Evolutionary conservation across 306 rosid species (phyloP).

Genomic region (Albizia julibrissin): DNA sequence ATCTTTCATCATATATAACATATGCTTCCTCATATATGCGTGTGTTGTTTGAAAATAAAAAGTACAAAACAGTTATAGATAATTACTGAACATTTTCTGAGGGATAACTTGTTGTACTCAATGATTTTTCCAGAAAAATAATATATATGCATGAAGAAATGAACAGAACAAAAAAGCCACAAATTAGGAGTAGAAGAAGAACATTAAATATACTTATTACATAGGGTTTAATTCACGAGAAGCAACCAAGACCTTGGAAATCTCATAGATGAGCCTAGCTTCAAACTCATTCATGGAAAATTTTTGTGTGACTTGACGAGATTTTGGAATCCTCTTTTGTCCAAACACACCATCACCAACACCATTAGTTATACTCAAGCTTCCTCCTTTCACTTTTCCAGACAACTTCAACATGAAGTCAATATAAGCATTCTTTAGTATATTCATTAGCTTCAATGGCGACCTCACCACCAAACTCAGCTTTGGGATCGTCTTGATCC

Average conservation of each 20-base stretch:
- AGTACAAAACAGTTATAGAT: neutral
- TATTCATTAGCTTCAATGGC: constrained; percentile 52
- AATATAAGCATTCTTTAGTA: constrained; percentile 48
- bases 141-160: no score
- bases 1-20: no score
- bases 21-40: no score
- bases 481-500: constrained; percentile 41
- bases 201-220: neutral
- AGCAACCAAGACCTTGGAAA: constrained; percentile 7
- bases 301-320: neutral
- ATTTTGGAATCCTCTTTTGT: constrained; percentile 38
- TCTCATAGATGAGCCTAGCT: constrained; percentile 1
- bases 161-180: neutral
- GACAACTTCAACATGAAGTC: constrained; percentile 47
- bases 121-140: neutral
- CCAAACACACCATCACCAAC: constrained; percentile 35
- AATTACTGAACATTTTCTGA: neutral
- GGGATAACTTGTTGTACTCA: neutral
- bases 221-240: neutral
- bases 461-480: constrained; percentile 41
- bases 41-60: no score
- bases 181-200: neutral
- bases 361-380: neutral
- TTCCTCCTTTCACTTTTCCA: constrained; percentile 31
- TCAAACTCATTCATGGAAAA: constrained; percentile 24